Evolutionary conservation across 306 rosid genomes (phyloP).

Genomic region (Bauhinia variegata): DNA sequence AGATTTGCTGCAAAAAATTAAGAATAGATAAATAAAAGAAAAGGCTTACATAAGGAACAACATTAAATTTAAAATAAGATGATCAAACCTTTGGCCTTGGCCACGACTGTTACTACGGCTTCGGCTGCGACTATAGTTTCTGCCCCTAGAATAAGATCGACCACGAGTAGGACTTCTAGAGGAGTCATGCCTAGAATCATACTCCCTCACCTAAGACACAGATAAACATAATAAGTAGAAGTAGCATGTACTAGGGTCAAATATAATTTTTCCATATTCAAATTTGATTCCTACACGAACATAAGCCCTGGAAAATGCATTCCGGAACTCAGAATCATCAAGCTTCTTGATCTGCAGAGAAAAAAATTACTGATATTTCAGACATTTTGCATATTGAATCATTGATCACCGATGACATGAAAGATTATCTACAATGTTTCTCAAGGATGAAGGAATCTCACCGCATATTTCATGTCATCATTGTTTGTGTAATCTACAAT

Average conservation of each 20-base stretch:
- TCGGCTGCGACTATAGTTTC: conserved; percentile 87
- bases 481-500: conserved; percentile 90
- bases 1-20: conserved; percentile 75
- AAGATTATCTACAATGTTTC: conserved; percentile 14
- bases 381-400: not conserved
- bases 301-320: conserved; percentile 82
- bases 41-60: not conserved
- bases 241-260: not conserved
- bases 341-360: conserved; percentile 84
- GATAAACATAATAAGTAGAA: conserved; percentile 14
- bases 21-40: not conserved
- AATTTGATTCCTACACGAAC: conserved; percentile 68
- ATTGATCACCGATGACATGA: not conserved
- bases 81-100: conserved; percentile 65
- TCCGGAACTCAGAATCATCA: conserved; percentile 96
- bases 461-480: conserved; percentile 99
- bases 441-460: conserved; percentile 49
- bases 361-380: not conserved
- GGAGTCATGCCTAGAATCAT: conserved; percentile 83
- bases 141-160: conserved; percentile 77
- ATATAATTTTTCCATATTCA: not conserved
- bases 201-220: conserved; percentile 76
- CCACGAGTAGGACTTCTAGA: conserved; percentile 93
- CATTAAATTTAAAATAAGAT: conserved; percentile 1
- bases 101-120: conserved; percentile 70